These are phyloP conservation scores for Neonothopanus nambi DNA, from an alignment of 1,284 basidiomycete genomes.

Conservation along the genomic window DNA sequence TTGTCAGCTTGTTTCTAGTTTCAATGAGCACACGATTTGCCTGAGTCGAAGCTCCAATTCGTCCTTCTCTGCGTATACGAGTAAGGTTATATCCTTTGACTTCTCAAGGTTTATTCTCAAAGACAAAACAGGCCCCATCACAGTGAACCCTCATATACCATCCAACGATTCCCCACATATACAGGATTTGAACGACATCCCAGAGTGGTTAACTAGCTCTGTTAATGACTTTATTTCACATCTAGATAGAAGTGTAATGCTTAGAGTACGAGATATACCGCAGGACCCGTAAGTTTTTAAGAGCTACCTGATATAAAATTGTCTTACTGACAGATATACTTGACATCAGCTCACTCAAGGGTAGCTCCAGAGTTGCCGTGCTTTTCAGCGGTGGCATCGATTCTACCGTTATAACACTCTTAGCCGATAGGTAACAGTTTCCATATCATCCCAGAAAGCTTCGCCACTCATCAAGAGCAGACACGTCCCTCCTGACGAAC, in stretches of 20 bases:
- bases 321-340: no score
- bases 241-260: conserved; percentile 59
- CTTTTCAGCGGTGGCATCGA: conserved; percentile 98
- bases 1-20: no score
- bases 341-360: conserved; percentile 21
- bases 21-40: no score
- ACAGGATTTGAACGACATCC: conserved; percentile 39
- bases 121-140: conserved; percentile 20
- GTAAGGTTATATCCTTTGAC: no score
- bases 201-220: conserved; percentile 42
- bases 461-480: conserved; percentile 36
- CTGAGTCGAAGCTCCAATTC: no score
- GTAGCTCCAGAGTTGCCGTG: conserved; percentile 71
- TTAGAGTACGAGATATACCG: conserved; percentile 61
- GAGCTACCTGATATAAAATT: not conserved
- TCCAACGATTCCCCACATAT: conserved; percentile 40
- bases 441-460: conserved; percentile 8
- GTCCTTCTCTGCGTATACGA: no score
- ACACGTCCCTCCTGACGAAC: conserved; percentile 69
- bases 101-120: not conserved
- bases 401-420: conserved; percentile 79
- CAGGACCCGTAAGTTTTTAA: conserved; percentile 33
- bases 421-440: conserved; percentile 65
- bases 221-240: conserved; percentile 55
- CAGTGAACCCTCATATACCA: conserved; percentile 51